phyloP scores from a whole-genome alignment of 2,329 filamentous ascomycete genomes.

The Arthrobotrys pseudoclavata region DNA sequence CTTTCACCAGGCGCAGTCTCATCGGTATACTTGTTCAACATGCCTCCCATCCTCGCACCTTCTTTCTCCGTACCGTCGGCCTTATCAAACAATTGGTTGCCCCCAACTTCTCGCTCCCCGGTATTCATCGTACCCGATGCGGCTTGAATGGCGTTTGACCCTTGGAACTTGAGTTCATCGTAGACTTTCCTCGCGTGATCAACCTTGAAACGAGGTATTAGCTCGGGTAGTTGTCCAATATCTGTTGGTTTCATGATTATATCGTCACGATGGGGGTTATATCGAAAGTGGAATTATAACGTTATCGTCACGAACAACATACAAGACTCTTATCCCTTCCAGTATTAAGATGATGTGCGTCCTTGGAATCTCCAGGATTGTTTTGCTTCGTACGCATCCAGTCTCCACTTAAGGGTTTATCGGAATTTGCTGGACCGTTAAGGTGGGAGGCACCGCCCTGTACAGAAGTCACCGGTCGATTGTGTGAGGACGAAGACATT shows the following conservation, averaged over 20 bases:
- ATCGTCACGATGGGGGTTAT: not conserved
- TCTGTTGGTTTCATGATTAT: not conserved
- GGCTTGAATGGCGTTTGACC: not conserved
- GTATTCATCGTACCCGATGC: slow-evolving; percentile 14
- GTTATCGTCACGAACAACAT: not conserved
- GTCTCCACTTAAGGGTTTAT: slow-evolving; percentile 20
- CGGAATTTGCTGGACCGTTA: slow-evolving; percentile 16
- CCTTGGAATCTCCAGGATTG: slow-evolving; percentile 26
- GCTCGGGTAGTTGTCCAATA: not conserved
- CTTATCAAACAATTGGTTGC: slow-evolving; percentile 32
- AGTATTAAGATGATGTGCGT: slow-evolving; percentile 20
- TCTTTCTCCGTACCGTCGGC: slow-evolving; percentile 33
- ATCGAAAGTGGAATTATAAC: not conserved
- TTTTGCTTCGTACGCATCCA: slow-evolving; percentile 34
- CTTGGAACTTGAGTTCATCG: slow-evolving; percentile 31
- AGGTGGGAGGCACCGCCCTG: slow-evolving; percentile 21
- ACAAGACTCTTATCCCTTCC: slow-evolving; percentile 36
- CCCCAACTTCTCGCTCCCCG: slow-evolving; percentile 1
- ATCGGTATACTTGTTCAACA: slow-evolving; percentile 37
- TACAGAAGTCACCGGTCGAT: slow-evolving; percentile 20
- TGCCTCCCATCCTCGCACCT: slow-evolving; percentile 20
- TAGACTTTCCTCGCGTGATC: slow-evolving; percentile 25
- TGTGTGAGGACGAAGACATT: slow-evolving; percentile 35
- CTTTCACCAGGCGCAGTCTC: slow-evolving; percentile 30
- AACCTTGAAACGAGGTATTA: slow-evolving; percentile 1